phyloP scores from a whole-genome alignment of 805 yeast genomes.

The Ogataea degrootiae region DNA sequence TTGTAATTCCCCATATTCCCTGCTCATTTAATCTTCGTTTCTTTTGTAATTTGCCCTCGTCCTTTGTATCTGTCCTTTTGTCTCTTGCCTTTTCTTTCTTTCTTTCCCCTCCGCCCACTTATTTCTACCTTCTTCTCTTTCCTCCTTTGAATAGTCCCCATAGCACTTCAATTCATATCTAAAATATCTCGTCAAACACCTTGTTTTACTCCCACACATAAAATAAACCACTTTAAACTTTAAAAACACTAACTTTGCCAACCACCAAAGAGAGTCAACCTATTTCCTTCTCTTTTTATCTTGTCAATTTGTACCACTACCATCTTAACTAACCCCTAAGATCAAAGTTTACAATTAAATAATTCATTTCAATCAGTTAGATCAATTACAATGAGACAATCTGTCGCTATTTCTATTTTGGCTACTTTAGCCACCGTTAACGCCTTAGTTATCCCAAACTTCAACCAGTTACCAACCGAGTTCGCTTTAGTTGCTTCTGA shows the following conservation, averaged over 20 bases:
- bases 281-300: neutral
- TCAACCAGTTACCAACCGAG: conserved; percentile 17
- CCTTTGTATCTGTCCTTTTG: neutral
- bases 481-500: conserved; percentile 10
- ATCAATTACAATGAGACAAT: conserved; percentile 6
- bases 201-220: neutral
- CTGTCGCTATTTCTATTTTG: conserved; percentile 24
- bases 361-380: neutral
- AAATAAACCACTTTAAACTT: too few relatives aligned
- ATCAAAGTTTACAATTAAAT: too few relatives aligned
- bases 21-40: too few relatives aligned
- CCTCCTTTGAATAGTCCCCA: too few relatives aligned
- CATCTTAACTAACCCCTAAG: neutral
- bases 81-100: neutral
- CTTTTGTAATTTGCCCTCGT: neutral
- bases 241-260: too few relatives aligned
- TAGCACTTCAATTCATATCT: neutral
- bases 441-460: conserved; percentile 58
- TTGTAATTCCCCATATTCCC: too few relatives aligned
- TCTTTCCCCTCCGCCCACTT: neutral
- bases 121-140: neutral
- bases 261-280: too few relatives aligned
- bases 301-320: neutral
- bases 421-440: conserved; percentile 31
- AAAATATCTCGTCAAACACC: neutral